A percentile compares a stretch with the other conserved stretches of the same genome.
Evolutionary conservation across 106 monocot genomes (phyloP).

Genomic region (Amphibolis antarctica): DNA sequence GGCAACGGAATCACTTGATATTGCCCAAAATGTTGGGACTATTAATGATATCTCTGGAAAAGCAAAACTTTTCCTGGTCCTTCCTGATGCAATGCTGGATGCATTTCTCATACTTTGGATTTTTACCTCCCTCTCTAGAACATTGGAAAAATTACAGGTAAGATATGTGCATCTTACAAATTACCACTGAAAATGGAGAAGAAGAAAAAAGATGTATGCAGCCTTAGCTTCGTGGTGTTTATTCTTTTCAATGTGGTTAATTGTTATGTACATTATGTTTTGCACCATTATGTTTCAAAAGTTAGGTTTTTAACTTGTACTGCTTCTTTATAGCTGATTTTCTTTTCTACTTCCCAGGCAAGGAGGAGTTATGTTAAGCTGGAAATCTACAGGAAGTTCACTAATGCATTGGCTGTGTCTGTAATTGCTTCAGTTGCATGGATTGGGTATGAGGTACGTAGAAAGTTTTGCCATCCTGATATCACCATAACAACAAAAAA

Average conservation of each 20-base stretch:
- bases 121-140: constrained; percentile 83
- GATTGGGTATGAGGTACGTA: constrained; percentile 92
- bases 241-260: too few relatives aligned
- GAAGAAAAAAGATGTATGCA: background rate
- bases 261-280: too few relatives aligned
- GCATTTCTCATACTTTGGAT: constrained; percentile 95
- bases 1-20: constrained; percentile 76
- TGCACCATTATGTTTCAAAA: too few relatives aligned
- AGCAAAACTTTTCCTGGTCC: constrained; percentile 73
- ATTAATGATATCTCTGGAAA: constrained; percentile 92
- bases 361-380: constrained; percentile 67
- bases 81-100: constrained; percentile 89
- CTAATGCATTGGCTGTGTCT: constrained; percentile 76
- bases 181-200: background rate
- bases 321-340: too few relatives aligned
- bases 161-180: background rate
- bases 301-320: too few relatives aligned
- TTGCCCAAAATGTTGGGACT: constrained; percentile 89
- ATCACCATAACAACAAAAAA: background rate
- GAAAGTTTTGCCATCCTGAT: background rate
- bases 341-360: constrained; percentile 24
- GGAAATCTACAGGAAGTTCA: constrained; percentile 94
- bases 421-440: constrained; percentile 90
- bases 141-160: constrained; percentile 90
- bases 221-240: background rate